Base-by-base conservation (phyloP, 2,329 filamentous ascomycete species). In the Colletotrichum tropicicola region DNA sequence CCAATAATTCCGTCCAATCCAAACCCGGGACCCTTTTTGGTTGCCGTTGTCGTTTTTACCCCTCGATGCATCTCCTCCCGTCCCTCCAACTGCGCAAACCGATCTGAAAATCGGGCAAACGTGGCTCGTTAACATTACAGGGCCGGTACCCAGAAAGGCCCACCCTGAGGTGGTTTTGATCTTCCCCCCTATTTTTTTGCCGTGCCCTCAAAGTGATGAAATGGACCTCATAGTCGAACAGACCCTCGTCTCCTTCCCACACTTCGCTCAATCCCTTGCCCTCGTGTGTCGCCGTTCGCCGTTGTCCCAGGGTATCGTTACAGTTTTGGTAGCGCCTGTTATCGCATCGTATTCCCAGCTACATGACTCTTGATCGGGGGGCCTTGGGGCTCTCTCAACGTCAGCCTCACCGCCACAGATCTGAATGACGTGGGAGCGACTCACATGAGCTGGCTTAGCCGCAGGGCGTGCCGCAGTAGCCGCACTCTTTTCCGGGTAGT, bases 401-500 rank as follows among this genome's bases (percentile, higher is more conserved):
- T 62, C 44, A 62, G 62, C 57, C 43, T 51, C 62, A 57, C 51
- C 51, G 58, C 49, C 51, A 57, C 58, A 57, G 44, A 32, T 45
- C 43, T 25, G 23, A 47, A 47, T 49, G 39, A 45, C 51, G 52
- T 41, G 37, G 52, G 37, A 51, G 45, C 48, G 41, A 62, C 58
- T 66, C 59, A 66, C 58, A 58, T 53, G 51, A 62, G 48, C 51
- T 57, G 39, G 45, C 39, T 56, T 72, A 77, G 65, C 74, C 75
- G 68, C 74, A 74, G 35, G 81, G 79, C 23, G 83, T 84, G 52
- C 83, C 83, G 73, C 83, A 86, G 68, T 82, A 80, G 30, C 80
- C 80, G 70, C 85, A 87, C 53, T 76, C 75, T 60, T 82, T 80
- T 55, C 85, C 85, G 30, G 83, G 84, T 65, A 86, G 84, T 23